These are phyloP conservation scores for Sanguinoderma infundibulare DNA, from an alignment of 1,284 basidiomycete genomes.

Conservation along the genomic window DNA sequence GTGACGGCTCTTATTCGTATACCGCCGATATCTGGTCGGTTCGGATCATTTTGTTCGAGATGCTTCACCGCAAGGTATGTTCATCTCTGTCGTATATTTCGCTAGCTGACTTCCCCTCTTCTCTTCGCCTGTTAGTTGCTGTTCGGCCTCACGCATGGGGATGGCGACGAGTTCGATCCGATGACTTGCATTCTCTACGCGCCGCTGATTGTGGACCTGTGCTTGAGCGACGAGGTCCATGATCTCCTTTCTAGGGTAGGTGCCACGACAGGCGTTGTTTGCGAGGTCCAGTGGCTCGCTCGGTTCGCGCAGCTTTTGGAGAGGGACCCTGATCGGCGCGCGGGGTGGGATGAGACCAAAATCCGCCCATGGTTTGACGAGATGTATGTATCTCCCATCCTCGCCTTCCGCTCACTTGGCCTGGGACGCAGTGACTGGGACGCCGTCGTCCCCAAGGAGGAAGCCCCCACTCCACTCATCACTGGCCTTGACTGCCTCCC, in stretches of 20 bases:
- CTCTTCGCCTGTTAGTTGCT: conserved; percentile 14
- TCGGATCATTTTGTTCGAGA: conserved; percentile 63
- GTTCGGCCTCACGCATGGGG: conserved; percentile 7
- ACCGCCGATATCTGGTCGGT: conserved; percentile 45
- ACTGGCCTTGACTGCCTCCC: neutral
- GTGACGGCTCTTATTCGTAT: conserved; percentile 45
- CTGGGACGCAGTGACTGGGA: conserved; percentile 10
- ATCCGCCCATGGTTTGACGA: conserved; percentile 25
- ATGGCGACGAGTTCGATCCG: conserved; percentile 6
- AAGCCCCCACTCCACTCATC: neutral
- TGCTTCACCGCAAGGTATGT: conserved; percentile 47
- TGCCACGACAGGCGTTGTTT: too few relatives aligned
- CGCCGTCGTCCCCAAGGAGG: neutral
- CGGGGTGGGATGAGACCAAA: conserved; percentile 27
- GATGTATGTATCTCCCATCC: conserved; percentile 16
- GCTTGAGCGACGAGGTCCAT: neutral
- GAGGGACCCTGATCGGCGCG: conserved; percentile 22
- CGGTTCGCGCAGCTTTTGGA: conserved; percentile 28
- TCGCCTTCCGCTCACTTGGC: neutral
- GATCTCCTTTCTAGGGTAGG: conserved; percentile 5
- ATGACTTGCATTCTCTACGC: neutral
- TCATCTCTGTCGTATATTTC: neutral
- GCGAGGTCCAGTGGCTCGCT: too few relatives aligned
- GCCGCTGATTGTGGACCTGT: conserved; percentile 1
- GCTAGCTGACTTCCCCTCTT: neutral